Evolutionary conservation across 2,329 filamentous ascomycete species (phyloP), one percentile per base, ranked within the genome.

Genomic region (Drechmeria coniospora): DNA sequence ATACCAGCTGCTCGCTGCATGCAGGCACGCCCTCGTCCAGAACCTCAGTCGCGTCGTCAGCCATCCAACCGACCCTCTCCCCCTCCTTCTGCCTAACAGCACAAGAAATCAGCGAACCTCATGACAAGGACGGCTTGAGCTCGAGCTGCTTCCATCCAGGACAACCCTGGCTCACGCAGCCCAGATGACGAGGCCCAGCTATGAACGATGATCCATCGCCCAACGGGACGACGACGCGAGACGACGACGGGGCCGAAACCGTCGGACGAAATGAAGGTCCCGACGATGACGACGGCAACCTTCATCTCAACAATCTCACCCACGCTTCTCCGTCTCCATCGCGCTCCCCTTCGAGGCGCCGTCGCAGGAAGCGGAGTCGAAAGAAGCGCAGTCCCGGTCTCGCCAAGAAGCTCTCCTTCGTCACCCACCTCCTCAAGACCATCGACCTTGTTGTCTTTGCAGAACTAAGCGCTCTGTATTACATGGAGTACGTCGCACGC

Each of bases 391-490:
- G 55, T 29, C 50, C 54, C 28, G 48, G 63, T 37, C 49, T 68
- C 41, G 49, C 53, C 32, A 73, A 65, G 49, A 75, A 74, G 57
- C 54, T 70, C 31, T 53, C 68, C 36, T 73, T 76, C 44, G 51
- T 75, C 39, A 67, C 60, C 22, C 63, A 73, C 38, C 56, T 79
- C 34, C 64, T 74, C 39, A 57, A 59, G 41, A 68, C 62, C 35
- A 54, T 79, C 32, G 74, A 79, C 52, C 63, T 66, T 41, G 43
- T 77, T 25, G 64, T 76, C 26, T 74, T 73, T 46, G 67, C 65
- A 22, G 71, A 79, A 54, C 55, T 79, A 31, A 74, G 68, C 42
- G 61, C 65, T 23, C 41, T 79, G 39, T 79, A 79, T 46, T 79
- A 78, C 47, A 71, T 79, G 65, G 74, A 79, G 74, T 79, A 57